These are phyloP conservation scores for Inga laurina DNA, from an alignment of 306 rosid genomes.

Conservation along the genomic window DNA sequence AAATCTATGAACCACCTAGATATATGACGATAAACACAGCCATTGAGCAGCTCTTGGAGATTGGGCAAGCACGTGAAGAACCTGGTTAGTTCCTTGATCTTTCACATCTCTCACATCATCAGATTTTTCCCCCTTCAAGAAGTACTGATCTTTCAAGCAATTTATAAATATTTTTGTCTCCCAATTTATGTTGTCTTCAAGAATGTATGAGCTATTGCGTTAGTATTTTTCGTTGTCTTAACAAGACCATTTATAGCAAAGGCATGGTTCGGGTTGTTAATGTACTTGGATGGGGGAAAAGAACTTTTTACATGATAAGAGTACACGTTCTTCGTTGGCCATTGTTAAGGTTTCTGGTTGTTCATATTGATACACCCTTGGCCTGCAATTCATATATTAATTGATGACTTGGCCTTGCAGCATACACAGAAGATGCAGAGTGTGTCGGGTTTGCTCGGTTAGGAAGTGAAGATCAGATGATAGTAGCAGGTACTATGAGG, in stretches of 20 bases:
- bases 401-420: conserved; percentile 42
- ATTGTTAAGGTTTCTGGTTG: not conserved
- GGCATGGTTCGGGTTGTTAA: not conserved
- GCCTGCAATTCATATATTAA: not conserved
- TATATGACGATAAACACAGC: conserved; percentile 84
- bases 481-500: conserved; percentile 59
- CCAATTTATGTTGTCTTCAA: not conserved
- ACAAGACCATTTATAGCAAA: not conserved
- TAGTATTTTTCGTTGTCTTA: not conserved
- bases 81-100: conserved; percentile 48
- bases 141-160: not conserved
- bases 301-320: not conserved
- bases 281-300: conserved; percentile 1
- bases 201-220: not conserved
- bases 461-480: conserved; percentile 59
- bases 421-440: conserved; percentile 59
- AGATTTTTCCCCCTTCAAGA: not conserved
- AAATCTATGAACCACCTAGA: conserved; percentile 84
- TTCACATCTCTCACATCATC: not conserved
- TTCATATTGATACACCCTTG: not conserved
- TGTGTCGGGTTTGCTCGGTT: conserved; percentile 93
- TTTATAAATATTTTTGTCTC: not conserved
- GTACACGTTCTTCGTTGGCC: not conserved
- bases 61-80: conserved; percentile 61
- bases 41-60: conserved; percentile 89